These are phyloP conservation scores for Venturia aucupariae DNA, from an alignment of 2,329 filamentous ascomycete species.

Conservation along the genomic window DNA sequence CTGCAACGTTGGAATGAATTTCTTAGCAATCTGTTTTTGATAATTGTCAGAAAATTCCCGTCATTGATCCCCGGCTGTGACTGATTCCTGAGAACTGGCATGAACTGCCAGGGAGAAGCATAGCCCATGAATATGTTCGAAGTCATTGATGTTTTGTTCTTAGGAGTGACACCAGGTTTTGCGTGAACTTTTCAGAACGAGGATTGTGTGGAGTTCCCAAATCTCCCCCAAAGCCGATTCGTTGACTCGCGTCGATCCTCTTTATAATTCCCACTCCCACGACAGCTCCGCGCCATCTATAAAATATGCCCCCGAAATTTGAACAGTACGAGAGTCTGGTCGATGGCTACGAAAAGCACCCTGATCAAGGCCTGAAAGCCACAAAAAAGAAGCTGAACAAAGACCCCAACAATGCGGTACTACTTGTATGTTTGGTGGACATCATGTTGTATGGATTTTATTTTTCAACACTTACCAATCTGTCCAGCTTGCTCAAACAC, in stretches of 20 bases:
- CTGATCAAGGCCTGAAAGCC: slow-evolving; percentile 13
- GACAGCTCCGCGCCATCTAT: not conserved
- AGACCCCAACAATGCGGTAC: slow-evolving; percentile 4
- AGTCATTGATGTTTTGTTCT: too few species aligned
- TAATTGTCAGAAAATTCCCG: too few species aligned
- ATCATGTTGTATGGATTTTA: not conserved
- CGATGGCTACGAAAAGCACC: slow-evolving; percentile 12
- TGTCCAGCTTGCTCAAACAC: slow-evolving; percentile 13
- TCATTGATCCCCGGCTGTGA: too few species aligned
- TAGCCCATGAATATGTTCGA: too few species aligned
- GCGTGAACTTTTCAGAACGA: not conserved
- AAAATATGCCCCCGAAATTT: not conserved
- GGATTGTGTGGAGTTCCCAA: too few species aligned
- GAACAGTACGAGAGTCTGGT: slow-evolving; percentile 11
- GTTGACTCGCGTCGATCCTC: not conserved
- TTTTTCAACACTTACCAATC: not conserved
- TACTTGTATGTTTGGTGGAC: slow-evolving; percentile 1
- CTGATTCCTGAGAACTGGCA: too few species aligned
- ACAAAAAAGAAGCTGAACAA: slow-evolving; percentile 13
- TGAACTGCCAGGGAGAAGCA: too few species aligned
- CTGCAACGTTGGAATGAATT: too few species aligned
- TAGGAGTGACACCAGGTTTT: not conserved
- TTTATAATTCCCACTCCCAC: not conserved
- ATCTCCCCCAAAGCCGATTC: not conserved
- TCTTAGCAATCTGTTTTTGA: too few species aligned